A percentile compares a stretch with the other conserved stretches of the same genome.
Conservation (phyloP, 768 basidiomycete species). For the Crucibulum laeve region DNA sequence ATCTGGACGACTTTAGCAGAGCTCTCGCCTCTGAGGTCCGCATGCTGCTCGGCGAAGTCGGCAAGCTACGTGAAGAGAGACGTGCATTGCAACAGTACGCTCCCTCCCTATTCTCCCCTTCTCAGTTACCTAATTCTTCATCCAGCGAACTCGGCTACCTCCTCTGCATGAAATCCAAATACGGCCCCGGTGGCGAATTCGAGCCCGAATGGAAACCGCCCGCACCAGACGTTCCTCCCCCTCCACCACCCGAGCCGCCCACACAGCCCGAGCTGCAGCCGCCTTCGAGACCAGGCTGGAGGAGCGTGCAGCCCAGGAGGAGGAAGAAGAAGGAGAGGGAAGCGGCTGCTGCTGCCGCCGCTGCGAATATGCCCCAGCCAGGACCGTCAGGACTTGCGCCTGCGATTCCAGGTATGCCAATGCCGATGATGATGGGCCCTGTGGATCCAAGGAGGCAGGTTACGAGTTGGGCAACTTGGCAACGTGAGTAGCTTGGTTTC, state of each 20-base stretch:
- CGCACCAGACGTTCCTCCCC: constrained; percentile 30
- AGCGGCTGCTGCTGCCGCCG: constrained; percentile 8
- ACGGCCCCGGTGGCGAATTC: constrained; percentile 83
- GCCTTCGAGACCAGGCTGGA: constrained; percentile 56
- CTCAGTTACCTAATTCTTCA: constrained; percentile 2
- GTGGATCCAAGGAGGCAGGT: constrained; percentile 38
- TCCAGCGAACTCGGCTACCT: constrained; percentile 72
- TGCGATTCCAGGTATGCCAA: constrained; percentile 9
- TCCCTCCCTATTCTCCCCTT: constrained; percentile 11
- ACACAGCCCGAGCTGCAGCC: constrained; percentile 25
- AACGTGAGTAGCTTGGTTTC: constrained; percentile 43
- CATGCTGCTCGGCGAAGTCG: constrained; percentile 79
- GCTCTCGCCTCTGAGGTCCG: constrained; percentile 80
- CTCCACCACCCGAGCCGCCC: constrained; percentile 31
- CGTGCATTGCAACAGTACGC: constrained; percentile 76
- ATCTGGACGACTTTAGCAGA: constrained; percentile 85
- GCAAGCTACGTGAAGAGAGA: constrained; percentile 75
- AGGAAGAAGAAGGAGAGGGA: constrained; percentile 44
- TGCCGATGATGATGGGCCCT: neutral
- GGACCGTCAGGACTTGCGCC: constrained; percentile 18
- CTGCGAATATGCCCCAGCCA: constrained; percentile 12
- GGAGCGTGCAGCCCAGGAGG: constrained; percentile 41
- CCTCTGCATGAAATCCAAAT: constrained; percentile 66
- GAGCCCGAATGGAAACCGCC: constrained; percentile 76
- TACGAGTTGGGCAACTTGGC: constrained; percentile 63